Evolutionary conservation across 2,329 filamentous ascomycete genomes (phyloP), one percentile per base, ranked within the genome.

Genomic region (Bipolaris victoriae): DNA sequence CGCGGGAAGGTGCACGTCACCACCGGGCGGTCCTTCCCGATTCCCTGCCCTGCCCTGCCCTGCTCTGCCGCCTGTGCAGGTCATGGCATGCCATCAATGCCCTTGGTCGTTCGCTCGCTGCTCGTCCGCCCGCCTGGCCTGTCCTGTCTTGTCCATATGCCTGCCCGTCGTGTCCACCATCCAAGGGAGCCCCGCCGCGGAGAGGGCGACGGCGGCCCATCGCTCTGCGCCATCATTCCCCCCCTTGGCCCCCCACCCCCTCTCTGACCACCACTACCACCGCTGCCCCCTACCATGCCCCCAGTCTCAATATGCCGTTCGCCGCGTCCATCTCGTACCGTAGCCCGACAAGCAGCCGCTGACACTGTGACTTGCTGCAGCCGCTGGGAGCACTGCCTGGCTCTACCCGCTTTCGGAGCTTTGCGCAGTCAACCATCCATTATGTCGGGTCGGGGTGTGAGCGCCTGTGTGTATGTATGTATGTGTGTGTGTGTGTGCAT

Each of bases 1-100:
- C 70, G 71, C 69, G 63, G 57, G 54, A 47, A 46, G 66, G 69
- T 75, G 73, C 72, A 75, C 71, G 71, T 74, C 71, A 74, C 72
- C 62, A 74, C 71, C 63, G 58, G 59, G 59, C 57, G 57, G 57
- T 59, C 62, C 56, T 63, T 66, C 58, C 64, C 62, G 58, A 62
- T 61, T 62, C 60, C 66, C 57, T 63, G 62, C 60, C 22, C 20
- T 20, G 20, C 20, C 20, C 20, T 20, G 20, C 3, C 20, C 59
- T 39, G 16, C n/a, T 10, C 20, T 22, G 40, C 40, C 40, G 39
- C 10, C 62, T 62, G 58, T 36, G 33, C 49, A 55, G 43, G 52
- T 39, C 64, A 60, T 61, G 53, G 53, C 62, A 61, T 61, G 53
- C 57, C 44, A 49, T 18, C 16, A 33, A n/a, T 50, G 44, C 48